Base-by-base conservation (phyloP, 345 rosid genomes). In the Eucalyptus pumila region DNA sequence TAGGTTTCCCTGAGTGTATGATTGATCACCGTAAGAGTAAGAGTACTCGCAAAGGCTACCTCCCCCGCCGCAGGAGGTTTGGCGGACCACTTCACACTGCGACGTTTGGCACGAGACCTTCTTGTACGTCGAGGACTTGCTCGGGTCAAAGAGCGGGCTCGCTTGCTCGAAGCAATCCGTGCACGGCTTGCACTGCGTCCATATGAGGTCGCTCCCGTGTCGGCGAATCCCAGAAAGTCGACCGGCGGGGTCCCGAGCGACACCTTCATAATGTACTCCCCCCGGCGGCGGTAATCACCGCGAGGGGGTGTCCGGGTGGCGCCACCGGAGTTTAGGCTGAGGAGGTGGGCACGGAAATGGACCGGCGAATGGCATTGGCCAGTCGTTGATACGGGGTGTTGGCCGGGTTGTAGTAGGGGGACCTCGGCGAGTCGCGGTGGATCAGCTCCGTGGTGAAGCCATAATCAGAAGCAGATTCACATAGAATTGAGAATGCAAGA, bases 171-270 rank as follows among this genome's bases (percentile, higher is more conserved):
- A 93, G 67, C 93, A 92, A 27, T 48, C 85, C 9, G 34, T 21
- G 89, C 94, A 93, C 24, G 92, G 93, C 54, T 76, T 44, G 80
- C 94, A 93, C 86, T 92, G 93, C 14, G 91, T 81, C 94, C 94
- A 93, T 62, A 90, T 16, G 14, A 93, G 93, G 48, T 93, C 93
- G 37, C 91, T 91, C 23, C 92, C 2, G 93, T 93, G 81, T 90
- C 93, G 7, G 90, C 90, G 14, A 91, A 86, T 42, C 83, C 93
- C 24, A 87, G 37, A 90, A 62, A 48, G 72, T 40, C 5, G 62
- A 52, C 10, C 0, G 89, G 90, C 6, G 92, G 93, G 5, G 24
- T 93, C 7, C 92, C 92, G 9, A 91, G 42, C 15, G 92, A 88
- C 48, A 92, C 50, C 21, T 91, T 93, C 92, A 93, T 87, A 9